phyloP scores from a whole-genome alignment of 768 basidiomycete species.

The Termitomyces sp. region DNA sequence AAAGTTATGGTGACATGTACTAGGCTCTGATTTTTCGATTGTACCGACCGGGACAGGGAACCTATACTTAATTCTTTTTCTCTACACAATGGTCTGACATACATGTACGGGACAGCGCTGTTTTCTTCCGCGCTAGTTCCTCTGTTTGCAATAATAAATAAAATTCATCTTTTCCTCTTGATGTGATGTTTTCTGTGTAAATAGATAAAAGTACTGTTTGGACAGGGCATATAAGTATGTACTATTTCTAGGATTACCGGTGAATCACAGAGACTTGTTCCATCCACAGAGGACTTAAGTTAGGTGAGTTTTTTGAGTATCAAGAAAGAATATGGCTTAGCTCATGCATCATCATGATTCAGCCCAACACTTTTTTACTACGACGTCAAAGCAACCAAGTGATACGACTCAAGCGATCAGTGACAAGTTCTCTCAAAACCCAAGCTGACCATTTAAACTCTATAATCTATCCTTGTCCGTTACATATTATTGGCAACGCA shows the following conservation, averaged over 20 bases:
- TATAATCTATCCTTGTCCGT: neutral
- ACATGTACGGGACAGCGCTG: neutral
- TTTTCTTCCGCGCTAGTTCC: neutral
- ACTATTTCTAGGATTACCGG: too few relatives aligned
- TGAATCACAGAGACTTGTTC: too few relatives aligned
- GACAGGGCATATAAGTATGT: too few relatives aligned
- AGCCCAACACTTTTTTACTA: neutral
- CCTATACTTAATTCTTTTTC: neutral
- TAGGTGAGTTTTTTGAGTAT: too few relatives aligned
- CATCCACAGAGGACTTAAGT: too few relatives aligned
- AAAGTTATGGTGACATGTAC: neutral
- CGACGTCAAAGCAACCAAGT: neutral
- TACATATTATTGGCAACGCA: neutral
- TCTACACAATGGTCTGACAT: neutral
- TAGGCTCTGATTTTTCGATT: slow-evolving; percentile 1
- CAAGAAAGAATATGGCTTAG: too few relatives aligned
- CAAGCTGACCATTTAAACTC: neutral
- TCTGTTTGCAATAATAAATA: neutral
- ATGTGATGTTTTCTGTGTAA: too few relatives aligned
- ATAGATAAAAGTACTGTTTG: too few relatives aligned
- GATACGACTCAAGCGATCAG: too few relatives aligned
- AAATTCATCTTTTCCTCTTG: neutral
- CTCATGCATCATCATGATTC: too few relatives aligned
- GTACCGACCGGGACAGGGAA: slow-evolving; percentile 4
- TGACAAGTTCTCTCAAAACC: neutral